Base-by-base conservation (phyloP, 208 protist genomes). In the Zelonia costaricensis region DNA sequence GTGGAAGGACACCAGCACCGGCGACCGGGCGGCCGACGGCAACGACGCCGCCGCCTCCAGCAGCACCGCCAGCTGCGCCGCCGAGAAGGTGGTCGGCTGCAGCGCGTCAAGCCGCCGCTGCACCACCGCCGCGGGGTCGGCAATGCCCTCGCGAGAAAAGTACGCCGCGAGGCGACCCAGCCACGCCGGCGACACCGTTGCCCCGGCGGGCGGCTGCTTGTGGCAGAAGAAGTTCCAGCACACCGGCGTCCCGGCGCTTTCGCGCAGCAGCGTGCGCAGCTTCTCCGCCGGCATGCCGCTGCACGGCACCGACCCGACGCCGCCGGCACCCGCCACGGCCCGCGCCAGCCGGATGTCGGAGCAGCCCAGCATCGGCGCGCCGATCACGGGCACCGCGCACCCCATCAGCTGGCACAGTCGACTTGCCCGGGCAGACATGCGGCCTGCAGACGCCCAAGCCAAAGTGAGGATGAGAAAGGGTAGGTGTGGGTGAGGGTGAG, bases 181-280 rank as follows among this genome's bases (percentile, higher is more conserved):
- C 69, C 61, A 76, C 40, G 18, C 7, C 47, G 5, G 28, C 38
- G 36, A 27, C 25, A 67, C n/a, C 45, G 36, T 6, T n/a, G 68
- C 38, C 13, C 13, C 30, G 23, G 25, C 16, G 22, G 15, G 9
- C 30, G 69, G 55, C 39, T 48, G 10, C 27, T 25, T 20, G 45
- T 76, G 69, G 40, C 59, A 69, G 36, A 76, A 76, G 56, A 69
- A 68, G 56, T 76, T 76, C 51, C 57, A 76, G 42, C 48, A 52
- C 20, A 38, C 31, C 22, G 5, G 22, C 8, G 16, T 2, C 31
- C 27, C 45, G n/a, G 60, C 56, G 47, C 54, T 38, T 23, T 43
- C 54, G 35, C 3, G 10, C n/a, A 74, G 46, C 0, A 63, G 36
- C 1, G 39, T 27, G 22, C 57, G 47, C 39, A 76, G 39, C 69